Base-by-base conservation (phyloP, 495 filamentous ascomycete genomes). In the Copromyces sp. region DNA sequence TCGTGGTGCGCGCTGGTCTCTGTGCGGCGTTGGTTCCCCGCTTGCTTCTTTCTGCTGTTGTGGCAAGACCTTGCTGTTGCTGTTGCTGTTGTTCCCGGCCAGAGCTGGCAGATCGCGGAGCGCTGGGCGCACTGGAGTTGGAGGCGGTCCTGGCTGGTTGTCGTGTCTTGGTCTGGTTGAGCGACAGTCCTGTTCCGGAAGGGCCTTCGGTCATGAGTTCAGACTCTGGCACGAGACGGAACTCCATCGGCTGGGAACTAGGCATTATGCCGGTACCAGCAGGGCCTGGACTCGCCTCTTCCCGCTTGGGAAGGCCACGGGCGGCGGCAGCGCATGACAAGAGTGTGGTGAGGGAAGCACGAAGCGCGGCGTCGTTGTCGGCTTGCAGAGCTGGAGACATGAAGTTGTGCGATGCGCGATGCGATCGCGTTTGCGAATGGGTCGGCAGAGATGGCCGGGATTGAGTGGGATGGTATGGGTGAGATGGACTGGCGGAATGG, bases 321-420 rank as follows among this genome's bases (percentile, higher is more conserved):
- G 93, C 95, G 4, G 94, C 94, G 2, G 95, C 94, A 1, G 93
- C 95, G 78, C 92, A 94, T 53, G 94, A 97, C 5, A 99, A 88
- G n/a, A 99, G 88, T 3, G 95, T 99, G 8, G 94, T 97, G 4
- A 99, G 85, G 71, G 93, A 96, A 8, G 95, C 94, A 44, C 95
- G 90, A 2, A 99, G 88, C 0, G 94, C 95, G 35, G 93, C 95
- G 79, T 99, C 95, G 75, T 98, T 94, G 71, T 97, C 94, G 35
- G 92, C 89, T 74, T 91, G 90, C 77, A 93, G 88, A 4, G 90
- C 89, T 2, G 94, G 92, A 2, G 92, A 91, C 73, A 94, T 88
- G 77, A 91, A 86, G 77, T 87, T 86, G 72, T 84, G 87, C 0
- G 84, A 77, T 40, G 77, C 78, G 61, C 90, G 89, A 70, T 85